Percentiles rank a stretch among this genome's conserved stretches.
Conservation (phyloP, 768 basidiomycete genomes). For the Amanita polypyramis region DNA sequence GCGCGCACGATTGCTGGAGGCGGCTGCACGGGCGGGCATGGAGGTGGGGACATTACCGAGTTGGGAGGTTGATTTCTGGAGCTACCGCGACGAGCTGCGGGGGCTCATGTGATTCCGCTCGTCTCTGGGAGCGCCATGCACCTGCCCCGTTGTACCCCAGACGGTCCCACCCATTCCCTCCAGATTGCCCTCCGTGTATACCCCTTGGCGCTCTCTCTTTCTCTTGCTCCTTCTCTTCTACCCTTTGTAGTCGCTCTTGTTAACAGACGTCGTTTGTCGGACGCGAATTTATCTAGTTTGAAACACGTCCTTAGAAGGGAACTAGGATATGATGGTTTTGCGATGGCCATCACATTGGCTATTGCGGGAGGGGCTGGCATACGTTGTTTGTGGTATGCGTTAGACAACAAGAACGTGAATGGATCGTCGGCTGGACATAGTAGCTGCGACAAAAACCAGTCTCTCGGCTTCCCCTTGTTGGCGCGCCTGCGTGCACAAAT, state of each 20-base stretch:
- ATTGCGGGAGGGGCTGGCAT: slow-evolving; percentile 56
- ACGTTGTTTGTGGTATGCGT: slow-evolving; percentile 29
- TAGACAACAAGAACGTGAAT: neutral
- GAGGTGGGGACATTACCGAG: slow-evolving; percentile 18
- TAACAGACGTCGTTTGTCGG: slow-evolving; percentile 4
- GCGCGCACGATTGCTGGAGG: slow-evolving; percentile 50
- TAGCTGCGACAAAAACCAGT: neutral
- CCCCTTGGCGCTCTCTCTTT: slow-evolving; percentile 50
- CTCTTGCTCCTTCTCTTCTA: slow-evolving; percentile 55
- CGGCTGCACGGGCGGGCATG: slow-evolving; percentile 39
- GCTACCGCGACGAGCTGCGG: slow-evolving; percentile 30
- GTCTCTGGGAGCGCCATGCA: neutral
- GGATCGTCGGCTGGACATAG: too few species aligned
- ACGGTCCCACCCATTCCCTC: slow-evolving; percentile 37
- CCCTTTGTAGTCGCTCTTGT: slow-evolving; percentile 34
- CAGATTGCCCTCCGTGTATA: slow-evolving; percentile 62
- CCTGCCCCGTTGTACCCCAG: slow-evolving; percentile 13
- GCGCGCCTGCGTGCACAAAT: neutral
- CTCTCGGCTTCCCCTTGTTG: neutral
- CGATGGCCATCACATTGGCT: slow-evolving; percentile 53
- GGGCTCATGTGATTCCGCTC: neutral
- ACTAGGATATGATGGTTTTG: slow-evolving; percentile 52
- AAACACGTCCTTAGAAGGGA: slow-evolving; percentile 41
- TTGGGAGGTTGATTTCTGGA: slow-evolving; percentile 57
- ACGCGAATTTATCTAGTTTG: slow-evolving; percentile 18